A percentile compares a stretch with the other conserved stretches of the same genome.
Evolutionary conservation across 2,329 filamentous ascomycete species (phyloP).

Genomic region (Monilinia aucupariae): DNA sequence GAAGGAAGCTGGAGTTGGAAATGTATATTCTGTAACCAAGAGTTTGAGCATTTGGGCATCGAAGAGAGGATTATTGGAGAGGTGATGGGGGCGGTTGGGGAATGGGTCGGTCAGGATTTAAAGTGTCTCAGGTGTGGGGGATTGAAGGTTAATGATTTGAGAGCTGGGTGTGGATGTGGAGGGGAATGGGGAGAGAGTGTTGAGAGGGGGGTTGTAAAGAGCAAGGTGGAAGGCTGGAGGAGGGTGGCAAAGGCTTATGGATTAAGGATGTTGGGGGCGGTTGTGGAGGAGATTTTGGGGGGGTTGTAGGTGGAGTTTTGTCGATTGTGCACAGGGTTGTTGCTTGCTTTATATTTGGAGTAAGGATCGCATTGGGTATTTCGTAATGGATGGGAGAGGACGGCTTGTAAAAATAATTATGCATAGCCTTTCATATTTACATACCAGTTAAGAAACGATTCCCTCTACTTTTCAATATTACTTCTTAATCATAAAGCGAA

Average conservation of each 20-base stretch:
- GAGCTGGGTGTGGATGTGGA: conserved; percentile 93
- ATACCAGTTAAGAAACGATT: too few relatives aligned
- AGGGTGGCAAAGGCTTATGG: conserved; percentile 75
- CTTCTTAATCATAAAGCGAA: too few relatives aligned
- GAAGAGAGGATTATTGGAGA: conserved; percentile 77
- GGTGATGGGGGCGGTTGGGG: conserved; percentile 67
- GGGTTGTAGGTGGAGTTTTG: conserved; percentile 36
- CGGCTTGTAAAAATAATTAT: too few relatives aligned
- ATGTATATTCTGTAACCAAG: conserved; percentile 68
- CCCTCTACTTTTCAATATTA: too few relatives aligned
- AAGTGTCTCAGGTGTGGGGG: conserved; percentile 69
- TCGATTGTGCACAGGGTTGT: neutral
- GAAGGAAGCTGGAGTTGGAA: conserved; percentile 52
- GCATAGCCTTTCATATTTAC: too few relatives aligned
- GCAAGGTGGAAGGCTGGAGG: conserved; percentile 62
- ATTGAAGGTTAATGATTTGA: conserved; percentile 82
- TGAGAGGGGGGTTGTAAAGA: conserved; percentile 59
- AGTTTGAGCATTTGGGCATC: conserved; percentile 72
- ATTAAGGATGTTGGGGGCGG: conserved; percentile 71
- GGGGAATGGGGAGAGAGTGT: conserved; percentile 76
- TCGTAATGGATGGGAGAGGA: too few relatives aligned
- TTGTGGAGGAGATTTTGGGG: conserved; percentile 60
- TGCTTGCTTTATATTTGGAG: neutral
- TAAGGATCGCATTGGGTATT: neutral
- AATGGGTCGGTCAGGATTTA: conserved; percentile 86